Conservation (phyloP, 345 rosid genomes). For the Barbarea vulgaris region DNA sequence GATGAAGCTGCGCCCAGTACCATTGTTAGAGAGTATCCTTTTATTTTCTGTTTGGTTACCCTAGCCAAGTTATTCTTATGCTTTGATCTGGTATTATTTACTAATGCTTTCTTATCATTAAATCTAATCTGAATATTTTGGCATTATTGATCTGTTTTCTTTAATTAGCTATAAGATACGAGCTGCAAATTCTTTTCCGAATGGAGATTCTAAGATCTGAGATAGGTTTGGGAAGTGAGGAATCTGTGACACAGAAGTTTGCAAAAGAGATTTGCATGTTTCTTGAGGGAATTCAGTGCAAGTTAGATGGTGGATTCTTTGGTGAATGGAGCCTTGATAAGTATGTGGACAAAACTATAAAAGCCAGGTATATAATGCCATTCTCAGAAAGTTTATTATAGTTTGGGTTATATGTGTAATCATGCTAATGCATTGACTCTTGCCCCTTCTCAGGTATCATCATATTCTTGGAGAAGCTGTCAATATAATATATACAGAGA, state of each 20-base stretch:
- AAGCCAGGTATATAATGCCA: slow-evolving; percentile 54
- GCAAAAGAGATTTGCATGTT: slow-evolving; percentile 77
- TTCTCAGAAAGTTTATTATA: neutral
- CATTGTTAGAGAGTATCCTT: slow-evolving; percentile 86
- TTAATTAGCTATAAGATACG: slow-evolving; percentile 68
- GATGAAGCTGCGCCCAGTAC: slow-evolving; percentile 43
- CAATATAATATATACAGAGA: slow-evolving; percentile 59
- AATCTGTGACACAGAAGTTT: slow-evolving; percentile 64
- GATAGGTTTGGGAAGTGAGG: slow-evolving; percentile 52
- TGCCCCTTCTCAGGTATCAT: slow-evolving; percentile 55
- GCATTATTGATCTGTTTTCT: slow-evolving; percentile 44
- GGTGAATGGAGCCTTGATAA: slow-evolving; percentile 91
- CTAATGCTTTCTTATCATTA: slow-evolving; percentile 11
- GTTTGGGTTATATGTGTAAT: neutral
- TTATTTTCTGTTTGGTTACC: neutral
- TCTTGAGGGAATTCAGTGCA: slow-evolving; percentile 75
- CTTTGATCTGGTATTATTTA: slow-evolving; percentile 19
- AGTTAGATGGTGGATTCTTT: slow-evolving; percentile 85
- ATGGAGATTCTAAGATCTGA: slow-evolving; percentile 89
- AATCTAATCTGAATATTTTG: neutral
- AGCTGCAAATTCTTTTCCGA: slow-evolving; percentile 87
- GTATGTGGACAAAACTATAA: slow-evolving; percentile 74
- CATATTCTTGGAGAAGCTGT: slow-evolving; percentile 65
- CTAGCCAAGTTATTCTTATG: slow-evolving; percentile 15
- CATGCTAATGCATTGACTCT: slow-evolving; percentile 18